Evolutionary conservation across 768 basidiomycete species (phyloP).

Genomic region (Suillus subaureus): DNA sequence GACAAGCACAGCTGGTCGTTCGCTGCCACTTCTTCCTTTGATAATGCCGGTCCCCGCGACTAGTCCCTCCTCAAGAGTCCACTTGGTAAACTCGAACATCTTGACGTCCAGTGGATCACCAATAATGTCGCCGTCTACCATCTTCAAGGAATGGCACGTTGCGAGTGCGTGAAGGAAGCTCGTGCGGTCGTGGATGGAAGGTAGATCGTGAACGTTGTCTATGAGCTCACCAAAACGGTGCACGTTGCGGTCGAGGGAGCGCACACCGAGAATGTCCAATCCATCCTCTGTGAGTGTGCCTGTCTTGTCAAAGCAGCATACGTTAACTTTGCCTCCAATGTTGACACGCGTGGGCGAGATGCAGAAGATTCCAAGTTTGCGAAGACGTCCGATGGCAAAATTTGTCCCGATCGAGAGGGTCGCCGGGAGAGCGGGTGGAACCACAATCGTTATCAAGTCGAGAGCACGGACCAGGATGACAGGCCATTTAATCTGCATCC

Average conservation of each 20-base stretch:
- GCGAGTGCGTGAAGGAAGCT: conserved; percentile 90
- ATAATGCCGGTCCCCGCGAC: conserved; percentile 70
- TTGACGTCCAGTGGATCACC: conserved; percentile 96
- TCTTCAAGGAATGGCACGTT: conserved; percentile 95
- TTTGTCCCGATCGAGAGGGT: conserved; percentile 97
- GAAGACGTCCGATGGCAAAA: conserved; percentile 88
- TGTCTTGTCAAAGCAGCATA: conserved; percentile 99
- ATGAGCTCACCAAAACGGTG: conserved; percentile 90
- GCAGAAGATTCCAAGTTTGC: conserved; percentile 89
- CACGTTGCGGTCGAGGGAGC: conserved; percentile 74
- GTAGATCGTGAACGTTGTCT: conserved; percentile 84
- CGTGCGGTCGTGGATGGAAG: conserved; percentile 69
- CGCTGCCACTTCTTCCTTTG: conserved; percentile 60
- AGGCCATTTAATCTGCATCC: conserved; percentile 74
- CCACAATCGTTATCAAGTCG: conserved; percentile 95
- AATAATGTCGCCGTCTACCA: conserved; percentile 83
- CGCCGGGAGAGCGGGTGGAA: conserved; percentile 95
- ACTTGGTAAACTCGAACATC: conserved; percentile 97
- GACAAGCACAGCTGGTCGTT: conserved; percentile 84
- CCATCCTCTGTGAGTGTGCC: conserved; percentile 98
- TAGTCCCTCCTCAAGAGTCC: conserved; percentile 93
- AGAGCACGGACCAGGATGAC: conserved; percentile 91
- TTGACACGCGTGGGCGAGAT: conserved; percentile 97
- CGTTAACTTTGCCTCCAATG: conserved; percentile 92
- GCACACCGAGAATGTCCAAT: conserved; percentile 93